phyloP scores from a whole-genome alignment of 2,329 filamentous ascomycete genomes.

The Diaporthe helianthi region DNA sequence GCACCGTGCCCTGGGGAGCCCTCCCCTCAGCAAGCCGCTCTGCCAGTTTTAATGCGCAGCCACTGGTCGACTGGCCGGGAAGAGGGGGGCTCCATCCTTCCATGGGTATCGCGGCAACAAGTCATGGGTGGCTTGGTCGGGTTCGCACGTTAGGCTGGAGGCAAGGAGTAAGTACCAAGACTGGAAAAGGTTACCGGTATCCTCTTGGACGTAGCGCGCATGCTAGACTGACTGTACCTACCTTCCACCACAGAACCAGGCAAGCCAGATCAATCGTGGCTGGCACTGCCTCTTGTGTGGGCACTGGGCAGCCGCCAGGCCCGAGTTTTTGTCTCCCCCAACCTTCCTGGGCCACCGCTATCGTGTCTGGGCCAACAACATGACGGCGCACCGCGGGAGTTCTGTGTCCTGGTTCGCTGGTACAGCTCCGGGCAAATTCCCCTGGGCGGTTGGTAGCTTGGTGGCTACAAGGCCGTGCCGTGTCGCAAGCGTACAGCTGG shows the following conservation, averaged over 20 bases:
- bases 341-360: not conserved
- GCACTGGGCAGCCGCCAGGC: not conserved
- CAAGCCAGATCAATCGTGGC: not conserved
- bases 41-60: not conserved
- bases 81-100: constrained; percentile 12
- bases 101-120: constrained; percentile 18
- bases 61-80: not conserved
- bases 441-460: not conserved
- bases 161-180: not conserved
- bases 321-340: not conserved
- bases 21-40: not conserved
- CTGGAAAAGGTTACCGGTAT: not conserved
- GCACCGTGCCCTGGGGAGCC: too few species aligned
- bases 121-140: not conserved
- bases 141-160: constrained; percentile 10
- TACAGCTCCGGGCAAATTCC: constrained; percentile 1
- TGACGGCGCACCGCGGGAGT: not conserved
- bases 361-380: not conserved
- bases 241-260: not conserved
- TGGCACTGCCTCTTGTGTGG: not conserved
- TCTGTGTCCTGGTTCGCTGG: constrained; percentile 1
- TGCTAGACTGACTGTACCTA: not conserved
- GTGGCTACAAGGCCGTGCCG: constrained; percentile 19
- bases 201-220: not conserved
- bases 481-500: constrained; percentile 10